Conservation (phyloP, 768 basidiomycete genomes). For the Tulasnella sp. region DNA sequence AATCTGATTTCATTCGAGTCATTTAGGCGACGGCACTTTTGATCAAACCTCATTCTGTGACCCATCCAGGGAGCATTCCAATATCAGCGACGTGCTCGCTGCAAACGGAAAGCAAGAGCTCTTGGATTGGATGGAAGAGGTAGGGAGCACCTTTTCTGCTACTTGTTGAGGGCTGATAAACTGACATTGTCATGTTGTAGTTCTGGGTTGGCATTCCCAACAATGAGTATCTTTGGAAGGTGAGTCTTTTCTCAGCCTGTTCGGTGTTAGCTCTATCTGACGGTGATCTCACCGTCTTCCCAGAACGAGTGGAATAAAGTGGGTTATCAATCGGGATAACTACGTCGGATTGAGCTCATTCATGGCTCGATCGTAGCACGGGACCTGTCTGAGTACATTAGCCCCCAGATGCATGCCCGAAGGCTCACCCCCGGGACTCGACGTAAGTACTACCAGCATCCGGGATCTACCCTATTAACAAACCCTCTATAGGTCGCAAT, state of each 20-base stretch:
- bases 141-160: too few species aligned
- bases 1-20: neutral
- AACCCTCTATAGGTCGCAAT: too few species aligned
- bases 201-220: constrained; percentile 35
- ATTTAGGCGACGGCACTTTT: constrained; percentile 37
- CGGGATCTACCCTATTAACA: too few species aligned
- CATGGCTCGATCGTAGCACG: neutral
- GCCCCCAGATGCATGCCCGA: neutral
- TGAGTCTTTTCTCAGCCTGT: neutral
- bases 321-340: neutral
- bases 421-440: neutral
- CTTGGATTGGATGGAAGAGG: too few species aligned
- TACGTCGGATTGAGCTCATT: neutral
- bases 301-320: constrained; percentile 41
- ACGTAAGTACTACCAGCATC: neutral
- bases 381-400: constrained; percentile 9
- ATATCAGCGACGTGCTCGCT: too few species aligned
- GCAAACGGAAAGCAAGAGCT: too few species aligned
- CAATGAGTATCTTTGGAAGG: constrained; percentile 42
- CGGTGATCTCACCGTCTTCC: neutral
- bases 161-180: neutral
- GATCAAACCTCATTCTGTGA: neutral
- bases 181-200: neutral
- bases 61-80: too few species aligned
- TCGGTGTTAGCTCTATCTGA: neutral